A percentile compares a stretch with the other conserved stretches of the same genome.
Conservation (phyloP, 768 basidiomycete genomes). For the Lactifluus subvellereus region DNA sequence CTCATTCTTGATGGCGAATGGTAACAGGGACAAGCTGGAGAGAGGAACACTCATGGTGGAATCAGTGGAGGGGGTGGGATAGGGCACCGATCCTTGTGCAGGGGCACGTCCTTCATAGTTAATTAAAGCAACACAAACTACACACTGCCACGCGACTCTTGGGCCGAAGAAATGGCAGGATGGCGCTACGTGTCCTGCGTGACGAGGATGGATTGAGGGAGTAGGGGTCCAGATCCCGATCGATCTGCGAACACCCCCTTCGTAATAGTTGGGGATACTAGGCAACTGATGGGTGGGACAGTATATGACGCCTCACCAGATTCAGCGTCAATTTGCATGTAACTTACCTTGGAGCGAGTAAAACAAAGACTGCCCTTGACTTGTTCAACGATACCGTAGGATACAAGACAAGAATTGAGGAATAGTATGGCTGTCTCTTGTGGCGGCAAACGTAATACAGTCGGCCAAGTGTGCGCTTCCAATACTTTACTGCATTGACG, state of each 20-base stretch:
- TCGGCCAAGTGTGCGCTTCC: too few relatives aligned
- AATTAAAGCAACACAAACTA: constrained; percentile 3
- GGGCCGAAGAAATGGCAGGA: neutral
- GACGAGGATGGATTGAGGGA: neutral
- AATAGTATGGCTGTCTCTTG: neutral
- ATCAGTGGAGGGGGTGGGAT: neutral
- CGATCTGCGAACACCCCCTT: neutral
- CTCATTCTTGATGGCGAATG: constrained; percentile 1
- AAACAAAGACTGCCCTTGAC: neutral
- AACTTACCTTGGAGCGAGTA: neutral
- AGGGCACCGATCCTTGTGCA: neutral
- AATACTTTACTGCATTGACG: too few relatives aligned
- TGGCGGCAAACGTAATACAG: too few relatives aligned
- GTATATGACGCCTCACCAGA: neutral
- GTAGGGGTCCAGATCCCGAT: constrained; percentile 15
- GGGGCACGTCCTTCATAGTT: neutral
- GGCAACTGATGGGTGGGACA: neutral
- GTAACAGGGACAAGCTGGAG: neutral
- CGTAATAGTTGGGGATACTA: neutral
- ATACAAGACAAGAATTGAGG: neutral
- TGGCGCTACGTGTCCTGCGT: neutral
- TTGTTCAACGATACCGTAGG: neutral
- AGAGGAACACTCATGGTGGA: neutral
- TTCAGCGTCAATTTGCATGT: neutral
- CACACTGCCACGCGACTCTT: neutral